These are phyloP conservation scores for Rhizopogon vinicolor DNA, from an alignment of 768 basidiomycete genomes.

Conservation along the genomic window DNA sequence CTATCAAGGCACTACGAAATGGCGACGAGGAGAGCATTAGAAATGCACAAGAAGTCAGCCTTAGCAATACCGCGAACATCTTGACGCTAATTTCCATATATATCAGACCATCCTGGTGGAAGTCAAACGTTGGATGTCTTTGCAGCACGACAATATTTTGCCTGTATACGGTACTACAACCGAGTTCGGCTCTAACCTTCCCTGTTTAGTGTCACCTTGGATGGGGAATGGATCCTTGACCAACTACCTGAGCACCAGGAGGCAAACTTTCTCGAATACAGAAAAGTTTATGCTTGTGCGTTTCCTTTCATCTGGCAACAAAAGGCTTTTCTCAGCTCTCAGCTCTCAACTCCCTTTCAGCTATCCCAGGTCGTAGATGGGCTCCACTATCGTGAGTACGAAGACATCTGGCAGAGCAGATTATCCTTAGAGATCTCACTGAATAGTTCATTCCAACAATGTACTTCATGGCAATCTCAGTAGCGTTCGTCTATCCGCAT, in stretches of 20 bases:
- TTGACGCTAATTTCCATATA: background rate
- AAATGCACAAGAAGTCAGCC: background rate
- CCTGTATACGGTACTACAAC: constrained; percentile 13
- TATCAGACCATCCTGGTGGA: background rate
- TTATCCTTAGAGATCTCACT: background rate
- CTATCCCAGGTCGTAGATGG: constrained; percentile 1
- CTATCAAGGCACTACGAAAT: background rate
- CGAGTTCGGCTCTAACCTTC: constrained; percentile 16
- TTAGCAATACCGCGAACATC: background rate
- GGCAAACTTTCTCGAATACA: constrained; percentile 1
- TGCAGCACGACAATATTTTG: constrained; percentile 16
- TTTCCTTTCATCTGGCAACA: background rate
- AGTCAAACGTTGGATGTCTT: constrained; percentile 15
- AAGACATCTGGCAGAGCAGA: background rate
- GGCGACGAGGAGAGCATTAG: background rate
- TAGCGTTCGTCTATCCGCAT: background rate
- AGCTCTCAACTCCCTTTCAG: background rate
- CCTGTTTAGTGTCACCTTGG: constrained; percentile 20
- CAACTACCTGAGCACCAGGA: constrained; percentile 7
- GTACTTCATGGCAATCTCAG: constrained; percentile 8
- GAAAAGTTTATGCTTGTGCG: constrained; percentile 17
- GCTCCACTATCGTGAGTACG: constrained; percentile 5
- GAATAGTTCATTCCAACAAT: background rate
- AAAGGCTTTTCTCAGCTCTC: background rate
- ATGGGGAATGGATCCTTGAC: constrained; percentile 12